Evolutionary conservation across 345 rosid species (phyloP).

Genomic region (Excoecaria agallocha): DNA sequence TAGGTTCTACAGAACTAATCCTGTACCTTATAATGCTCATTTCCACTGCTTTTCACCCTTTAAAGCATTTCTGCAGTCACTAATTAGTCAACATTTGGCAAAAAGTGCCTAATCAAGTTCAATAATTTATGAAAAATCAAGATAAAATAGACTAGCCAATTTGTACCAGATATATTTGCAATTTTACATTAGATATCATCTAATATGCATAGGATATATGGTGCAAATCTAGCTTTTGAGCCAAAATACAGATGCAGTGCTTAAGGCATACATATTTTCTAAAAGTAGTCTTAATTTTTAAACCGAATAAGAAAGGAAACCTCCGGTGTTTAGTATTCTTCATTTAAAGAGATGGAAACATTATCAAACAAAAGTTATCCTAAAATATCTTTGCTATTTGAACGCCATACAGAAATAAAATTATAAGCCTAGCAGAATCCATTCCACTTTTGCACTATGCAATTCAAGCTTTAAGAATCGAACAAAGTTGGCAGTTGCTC

Average conservation of each 20-base stretch:
- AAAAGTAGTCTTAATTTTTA: no score
- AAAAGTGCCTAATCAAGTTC: neutral
- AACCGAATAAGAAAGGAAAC: neutral
- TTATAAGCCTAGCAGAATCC: neutral
- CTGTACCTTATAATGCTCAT: conserved; percentile 62
- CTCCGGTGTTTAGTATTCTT: neutral
- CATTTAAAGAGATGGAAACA: neutral
- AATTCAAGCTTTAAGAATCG: conserved; percentile 4
- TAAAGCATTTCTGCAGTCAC: conserved; percentile 82
- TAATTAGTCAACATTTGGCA: conserved; percentile 39
- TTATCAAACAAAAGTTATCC: neutral
- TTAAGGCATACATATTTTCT: no score
- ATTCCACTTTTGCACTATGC: neutral
- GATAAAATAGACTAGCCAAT: neutral
- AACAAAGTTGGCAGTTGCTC: no score
- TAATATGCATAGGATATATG: neutral
- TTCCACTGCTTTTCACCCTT: conserved; percentile 76
- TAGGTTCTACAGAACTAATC: conserved; percentile 57
- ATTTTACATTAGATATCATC: neutral
- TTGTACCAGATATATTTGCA: neutral
- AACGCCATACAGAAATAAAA: neutral
- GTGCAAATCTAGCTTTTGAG: neutral
- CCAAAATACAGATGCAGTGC: neutral
- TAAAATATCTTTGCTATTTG: neutral
- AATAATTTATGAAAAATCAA: neutral